Base-by-base conservation (phyloP, 2,329 filamentous ascomycete genomes). In the Alternaria longipes region DNA sequence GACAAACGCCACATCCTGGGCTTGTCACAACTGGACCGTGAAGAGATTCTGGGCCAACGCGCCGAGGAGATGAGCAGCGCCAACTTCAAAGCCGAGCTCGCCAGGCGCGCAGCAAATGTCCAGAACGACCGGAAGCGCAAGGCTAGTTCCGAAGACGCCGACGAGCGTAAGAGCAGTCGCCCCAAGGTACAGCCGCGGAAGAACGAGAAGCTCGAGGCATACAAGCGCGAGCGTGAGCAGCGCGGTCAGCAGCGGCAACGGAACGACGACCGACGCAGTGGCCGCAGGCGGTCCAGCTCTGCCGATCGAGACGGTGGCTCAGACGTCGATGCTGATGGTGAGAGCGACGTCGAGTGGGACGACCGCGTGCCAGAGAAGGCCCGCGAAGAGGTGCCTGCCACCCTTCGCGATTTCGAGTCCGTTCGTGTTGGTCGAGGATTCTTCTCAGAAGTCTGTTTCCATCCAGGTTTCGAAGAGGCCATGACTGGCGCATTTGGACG, bases 381-480 rank as follows among this genome's bases (percentile, higher is more conserved):
- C 53, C 90, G 89, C 65, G 88, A 92, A 62, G 87, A 89, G 42
- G 87, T 88, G 14, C 90, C 89, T 26, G 88, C 91, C 2, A 88
- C 91, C 36, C 83, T 97, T 20, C 86, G 85, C n/a, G 93, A 98
- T 77, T 89, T 94, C 66, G 91, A 98, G 74, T 88, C 92, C 52
- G 88, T 94, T 54, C 89, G 93, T 59, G 87, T 99, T 60, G 92
- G 94, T 51, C 88, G 95, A 64, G 91, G 87, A 68, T 91, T 93
- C 73, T 97, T 99, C 77, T 90, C 91, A 7, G 89, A 94, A 73
- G 91, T 97, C 56, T 97, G 93, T 84, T 97, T 97, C 82, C 94
- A 94, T 69, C 95, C 95, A 11, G 90, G 90, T 4, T 97, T 99
- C 68, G 91, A 97, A 57, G 83, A 91, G 8, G 86, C 91, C 30